phyloP scores from a whole-genome alignment of 2,329 filamentous ascomycete genomes.

The Coleophoma eucalyptorum region DNA sequence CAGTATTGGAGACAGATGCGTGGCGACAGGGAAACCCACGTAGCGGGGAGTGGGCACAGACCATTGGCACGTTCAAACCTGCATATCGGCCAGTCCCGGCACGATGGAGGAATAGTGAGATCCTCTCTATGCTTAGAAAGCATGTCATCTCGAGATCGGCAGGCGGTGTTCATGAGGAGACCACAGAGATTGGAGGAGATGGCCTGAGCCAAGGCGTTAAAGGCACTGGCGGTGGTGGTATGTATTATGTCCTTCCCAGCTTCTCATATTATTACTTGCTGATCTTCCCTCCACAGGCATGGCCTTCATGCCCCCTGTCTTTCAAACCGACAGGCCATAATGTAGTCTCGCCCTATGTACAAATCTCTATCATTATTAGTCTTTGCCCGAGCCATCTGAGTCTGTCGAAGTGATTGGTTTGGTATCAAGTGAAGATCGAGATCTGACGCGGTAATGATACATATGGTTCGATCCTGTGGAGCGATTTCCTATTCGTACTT shows the following conservation, averaged over 20 bases:
- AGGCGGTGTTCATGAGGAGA: constrained; percentile 38
- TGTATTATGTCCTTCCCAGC: constrained; percentile 3
- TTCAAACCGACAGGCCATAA: constrained; percentile 18
- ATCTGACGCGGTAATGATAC: no score
- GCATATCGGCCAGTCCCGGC: constrained; percentile 86
- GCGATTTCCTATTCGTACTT: no score
- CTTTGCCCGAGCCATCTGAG: background rate
- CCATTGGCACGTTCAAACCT: constrained; percentile 88
- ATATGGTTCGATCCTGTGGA: no score
- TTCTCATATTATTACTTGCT: background rate
- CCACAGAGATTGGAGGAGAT: constrained; percentile 13
- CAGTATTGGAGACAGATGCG: constrained; percentile 19
- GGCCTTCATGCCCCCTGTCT: constrained; percentile 31
- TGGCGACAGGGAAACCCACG: constrained; percentile 29
- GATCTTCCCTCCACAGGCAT: constrained; percentile 19
- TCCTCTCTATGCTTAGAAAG: constrained; percentile 69
- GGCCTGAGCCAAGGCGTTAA: constrained; percentile 14
- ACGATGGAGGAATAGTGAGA: constrained; percentile 80
- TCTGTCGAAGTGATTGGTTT: background rate
- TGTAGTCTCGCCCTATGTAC: background rate
- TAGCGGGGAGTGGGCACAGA: constrained; percentile 92
- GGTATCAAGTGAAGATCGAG: no score
- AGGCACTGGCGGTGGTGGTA: constrained; percentile 22
- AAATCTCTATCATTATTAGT: background rate
- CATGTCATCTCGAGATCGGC: constrained; percentile 76